Evolutionary conservation across 2,329 filamentous ascomycete genomes (phyloP).

Genomic region (Paraconiothyrium sp.): DNA sequence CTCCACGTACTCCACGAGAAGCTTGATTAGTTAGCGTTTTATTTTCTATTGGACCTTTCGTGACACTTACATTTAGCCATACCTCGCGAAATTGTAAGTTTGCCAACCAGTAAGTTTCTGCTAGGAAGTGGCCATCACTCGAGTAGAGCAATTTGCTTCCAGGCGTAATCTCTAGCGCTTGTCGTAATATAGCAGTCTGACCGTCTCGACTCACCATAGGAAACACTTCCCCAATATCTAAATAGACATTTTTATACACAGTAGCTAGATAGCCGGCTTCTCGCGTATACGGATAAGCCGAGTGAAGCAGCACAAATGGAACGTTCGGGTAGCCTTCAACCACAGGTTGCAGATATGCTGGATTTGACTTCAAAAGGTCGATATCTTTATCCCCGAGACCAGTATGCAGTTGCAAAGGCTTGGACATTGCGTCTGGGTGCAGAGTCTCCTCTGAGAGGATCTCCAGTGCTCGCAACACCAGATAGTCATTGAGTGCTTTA

Average conservation of each 20-base stretch:
- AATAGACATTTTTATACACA: slow-evolving; percentile 81
- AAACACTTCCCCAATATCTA: slow-evolving; percentile 85
- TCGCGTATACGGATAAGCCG: slow-evolving; percentile 81
- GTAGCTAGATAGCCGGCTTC: slow-evolving; percentile 82
- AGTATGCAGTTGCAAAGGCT: slow-evolving; percentile 85
- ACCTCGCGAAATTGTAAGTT: slow-evolving; percentile 76
- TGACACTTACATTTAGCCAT: slow-evolving; percentile 67
- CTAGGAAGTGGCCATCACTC: slow-evolving; percentile 81
- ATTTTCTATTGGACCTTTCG: not conserved
- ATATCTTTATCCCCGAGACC: slow-evolving; percentile 85
- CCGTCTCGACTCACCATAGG: slow-evolving; percentile 80
- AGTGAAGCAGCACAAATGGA: slow-evolving; percentile 80
- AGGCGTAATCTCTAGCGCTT: slow-evolving; percentile 79
- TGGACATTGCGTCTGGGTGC: slow-evolving; percentile 58
- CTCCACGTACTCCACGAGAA: slow-evolving; percentile 73
- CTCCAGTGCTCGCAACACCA: slow-evolving; percentile 72
- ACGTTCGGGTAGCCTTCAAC: slow-evolving; percentile 75
- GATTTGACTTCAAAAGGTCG: slow-evolving; percentile 73
- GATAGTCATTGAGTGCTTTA: slow-evolving; percentile 72
- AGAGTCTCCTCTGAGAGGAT: slow-evolving; percentile 59
- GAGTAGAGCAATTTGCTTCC: slow-evolving; percentile 81
- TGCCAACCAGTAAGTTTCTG: slow-evolving; percentile 79
- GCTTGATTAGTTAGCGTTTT: slow-evolving; percentile 49
- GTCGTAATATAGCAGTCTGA: slow-evolving; percentile 74
- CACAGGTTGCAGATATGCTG: slow-evolving; percentile 77